Base-by-base conservation (phyloP, 352 stramenopile species). In the Phytophthora agathidicida region DNA sequence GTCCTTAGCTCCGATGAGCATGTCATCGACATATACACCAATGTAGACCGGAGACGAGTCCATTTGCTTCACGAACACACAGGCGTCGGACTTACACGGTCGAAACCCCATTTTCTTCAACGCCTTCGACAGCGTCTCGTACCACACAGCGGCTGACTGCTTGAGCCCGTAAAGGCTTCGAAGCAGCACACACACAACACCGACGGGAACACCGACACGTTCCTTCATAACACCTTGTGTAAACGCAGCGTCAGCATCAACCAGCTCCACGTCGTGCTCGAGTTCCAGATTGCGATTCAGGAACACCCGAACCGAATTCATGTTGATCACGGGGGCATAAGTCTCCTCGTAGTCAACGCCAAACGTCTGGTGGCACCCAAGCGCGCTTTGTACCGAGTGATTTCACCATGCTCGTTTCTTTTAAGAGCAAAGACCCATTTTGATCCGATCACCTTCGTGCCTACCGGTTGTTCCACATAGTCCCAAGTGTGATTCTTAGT, bases 101-200 rank as follows among this genome's bases (percentile, higher is more conserved):
- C 9, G 9, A 45, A 56, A 56, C 1, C 37, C 28, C 38, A 50
- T 41, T 9, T 35, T 7, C 8, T 39, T 32, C 3, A 49, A 47
- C 22, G 38, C 37, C 16, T 33, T 36, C 4, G 32, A 37, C 7
- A 76, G 58, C 43, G 37, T 64, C 30, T 54, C 20, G 47, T 71
- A 52, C 66, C 63, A 76, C 17, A 69, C 48, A 11, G 27, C 41
- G 7, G 71, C 47, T 11, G 66, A 41, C 54, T 81, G 59, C 14
- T 77, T 76, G 14, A 77, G 65, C 16, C 58, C 67, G 28, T 75
- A 77, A 1, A 77, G 26, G 16, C 39, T 60, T 20, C 54, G 50
- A 19, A 28, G 31, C 23, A 77, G 56, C 22, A 35, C 11, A 32
- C 57, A 77, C 6, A 75, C 58, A 41, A 58, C 46, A 2, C 17